A percentile compares a stretch with the other conserved stretches of the same genome.
phyloP scores from a whole-genome alignment of 2,329 filamentous ascomycete genomes.

The Fusarium humuli region DNA sequence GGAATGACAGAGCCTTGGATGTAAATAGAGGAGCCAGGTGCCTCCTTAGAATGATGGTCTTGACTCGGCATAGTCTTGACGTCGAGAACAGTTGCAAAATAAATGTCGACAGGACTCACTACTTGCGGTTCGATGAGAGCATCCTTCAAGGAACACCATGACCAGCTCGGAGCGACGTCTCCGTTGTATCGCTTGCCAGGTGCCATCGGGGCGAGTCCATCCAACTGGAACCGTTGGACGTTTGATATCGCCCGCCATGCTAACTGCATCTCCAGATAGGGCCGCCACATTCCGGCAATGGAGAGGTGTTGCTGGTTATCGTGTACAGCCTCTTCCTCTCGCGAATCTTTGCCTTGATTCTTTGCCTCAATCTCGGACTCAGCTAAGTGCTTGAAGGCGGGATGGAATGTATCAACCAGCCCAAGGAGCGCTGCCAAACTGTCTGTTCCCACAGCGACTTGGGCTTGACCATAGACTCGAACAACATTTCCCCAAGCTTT shows the following conservation, averaged over 20 bases:
- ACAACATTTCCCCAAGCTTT: not conserved
- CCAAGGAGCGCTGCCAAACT: not conserved
- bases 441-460: not conserved
- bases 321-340: not conserved
- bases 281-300: slow-evolving; percentile 24
- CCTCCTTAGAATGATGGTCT: not conserved
- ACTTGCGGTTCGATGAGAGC: slow-evolving; percentile 15
- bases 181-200: not conserved
- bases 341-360: not conserved
- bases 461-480: not conserved
- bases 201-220: not conserved
- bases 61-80: not conserved
- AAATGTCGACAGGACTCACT: not conserved
- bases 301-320: not conserved
- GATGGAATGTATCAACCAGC: not conserved
- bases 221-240: not conserved
- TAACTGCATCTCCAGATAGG: slow-evolving; percentile 11
- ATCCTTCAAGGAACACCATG: slow-evolving; percentile 29
- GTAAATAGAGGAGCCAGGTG: not conserved
- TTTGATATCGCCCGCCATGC: slow-evolving; percentile 24
- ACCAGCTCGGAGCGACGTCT: slow-evolving; percentile 21
- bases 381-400: not conserved
- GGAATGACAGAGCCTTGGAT: not conserved
- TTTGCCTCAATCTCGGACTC: accelerated
- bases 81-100: slow-evolving; percentile 3